Evolutionary conservation across 257 asterid species (phyloP), one percentile per base, ranked within the genome.

Genomic region (Scutellaria baicalensis): DNA sequence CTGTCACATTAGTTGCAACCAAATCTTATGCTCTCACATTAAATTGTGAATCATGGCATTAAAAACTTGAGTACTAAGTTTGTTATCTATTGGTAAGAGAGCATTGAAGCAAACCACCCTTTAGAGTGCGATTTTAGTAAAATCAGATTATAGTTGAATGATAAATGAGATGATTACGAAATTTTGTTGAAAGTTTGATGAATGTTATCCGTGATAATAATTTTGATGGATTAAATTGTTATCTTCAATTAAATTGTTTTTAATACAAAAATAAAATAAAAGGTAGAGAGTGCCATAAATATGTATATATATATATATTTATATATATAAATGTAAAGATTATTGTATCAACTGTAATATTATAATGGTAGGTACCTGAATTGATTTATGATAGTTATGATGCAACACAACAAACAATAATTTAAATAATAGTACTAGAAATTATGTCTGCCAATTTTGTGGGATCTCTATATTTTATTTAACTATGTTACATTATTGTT

Each of bases 301-400:
- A n/a, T n/a, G n/a, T n/a, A n/a, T n/a, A n/a, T n/a, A n/a, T n/a
- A n/a, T n/a, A n/a, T n/a, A n/a, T n/a, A n/a, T n/a, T n/a, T n/a
- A n/a, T n/a, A 27, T 17, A 8, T 44, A 44, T 44, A 44, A 40
- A 2, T 40, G 44, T 40, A 40, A 4, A 40, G 8, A n/a, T 10
- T 40, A 7, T 40, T 40, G 44, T 44, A 44, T 44, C 50, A 44
- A 44, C 50, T 12, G 49, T 44, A 38, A 38, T 33, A 44, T 17
- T 16, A 13, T 17, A 13, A 42, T 18, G 68, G 49, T 45, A 45
- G 75, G 63, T 75, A 61, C 67, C 16, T 59, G 63, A 69, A 69
- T 61, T 61, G 75, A 75, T 59, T 59, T 27, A 59, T 59, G 49
- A 17, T 38, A 48, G 17, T 35, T 59, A 36, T 59, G 66, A 59